A percentile compares a stretch with the other conserved stretches of the same genome.
Conservation (phyloP, 148 eudicot genomes). For the Camellia sinensis region DNA sequence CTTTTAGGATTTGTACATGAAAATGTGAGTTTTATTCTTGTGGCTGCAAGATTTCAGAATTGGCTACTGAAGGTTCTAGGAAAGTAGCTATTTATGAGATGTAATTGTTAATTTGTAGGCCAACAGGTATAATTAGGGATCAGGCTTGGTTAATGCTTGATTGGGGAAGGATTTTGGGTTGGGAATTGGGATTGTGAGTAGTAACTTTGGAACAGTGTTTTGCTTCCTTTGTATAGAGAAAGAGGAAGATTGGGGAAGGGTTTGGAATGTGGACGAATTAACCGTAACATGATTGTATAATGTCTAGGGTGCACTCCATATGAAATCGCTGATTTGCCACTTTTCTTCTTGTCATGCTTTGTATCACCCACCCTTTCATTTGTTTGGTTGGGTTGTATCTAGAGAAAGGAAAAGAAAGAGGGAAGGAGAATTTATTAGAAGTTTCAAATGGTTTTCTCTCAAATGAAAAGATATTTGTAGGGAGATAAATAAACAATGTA, state of each 20-base stretch:
- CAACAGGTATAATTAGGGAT: neutral
- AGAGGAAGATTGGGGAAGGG: neutral
- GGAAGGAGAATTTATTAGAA: neutral
- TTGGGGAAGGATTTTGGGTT: neutral
- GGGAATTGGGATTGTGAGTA: neutral
- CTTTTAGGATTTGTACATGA: neutral
- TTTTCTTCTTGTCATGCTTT: too few relatives aligned
- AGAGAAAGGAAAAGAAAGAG: too few relatives aligned
- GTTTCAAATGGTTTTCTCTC: neutral
- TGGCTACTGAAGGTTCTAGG: neutral
- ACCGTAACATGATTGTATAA: too few relatives aligned
- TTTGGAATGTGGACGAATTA: too few relatives aligned
- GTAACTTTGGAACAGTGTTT: neutral
- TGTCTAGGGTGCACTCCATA: too few relatives aligned
- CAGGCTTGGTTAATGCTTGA: constrained; percentile 3
- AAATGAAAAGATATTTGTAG: neutral
- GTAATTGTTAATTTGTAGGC: neutral
- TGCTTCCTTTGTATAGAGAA: neutral
- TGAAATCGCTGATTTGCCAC: too few relatives aligned
- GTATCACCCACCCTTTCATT: too few relatives aligned
- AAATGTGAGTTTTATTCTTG: neutral
- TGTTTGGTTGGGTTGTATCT: too few relatives aligned
- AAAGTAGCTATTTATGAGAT: neutral
- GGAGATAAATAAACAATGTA: neutral
- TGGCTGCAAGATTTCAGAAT: neutral